Percentiles rank a stretch among this genome's conserved stretches.
Conservation (phyloP, 345 rosid genomes). For the Salix purpurea region DNA sequence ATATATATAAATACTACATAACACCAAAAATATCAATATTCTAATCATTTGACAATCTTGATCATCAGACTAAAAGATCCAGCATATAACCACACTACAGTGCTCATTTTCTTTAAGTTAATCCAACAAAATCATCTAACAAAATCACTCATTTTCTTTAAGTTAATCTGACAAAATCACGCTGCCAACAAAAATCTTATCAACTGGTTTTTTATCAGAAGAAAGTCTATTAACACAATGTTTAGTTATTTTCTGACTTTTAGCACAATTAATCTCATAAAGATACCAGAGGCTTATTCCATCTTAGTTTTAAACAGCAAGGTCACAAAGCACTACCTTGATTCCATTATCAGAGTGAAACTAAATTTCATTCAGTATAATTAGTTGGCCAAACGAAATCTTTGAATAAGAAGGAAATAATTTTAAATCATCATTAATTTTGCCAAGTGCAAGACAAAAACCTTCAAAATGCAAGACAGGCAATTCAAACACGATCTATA, state of each 20-base stretch:
- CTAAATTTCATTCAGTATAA: neutral
- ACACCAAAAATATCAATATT: neutral
- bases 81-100: neutral
- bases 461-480: neutral
- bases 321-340: neutral
- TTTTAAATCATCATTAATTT: neutral
- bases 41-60: no score
- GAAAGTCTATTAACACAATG: neutral
- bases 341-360: neutral
- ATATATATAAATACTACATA: neutral
- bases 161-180: neutral
- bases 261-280: neutral
- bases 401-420: neutral
- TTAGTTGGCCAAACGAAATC: neutral
- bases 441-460: neutral
- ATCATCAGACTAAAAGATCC: neutral
- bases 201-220: neutral
- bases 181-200: neutral
- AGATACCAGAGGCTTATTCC: neutral
- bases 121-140: neutral
- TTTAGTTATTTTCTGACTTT: neutral
- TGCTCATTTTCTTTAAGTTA: neutral
- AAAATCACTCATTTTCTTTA: neutral
- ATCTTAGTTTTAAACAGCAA: neutral
- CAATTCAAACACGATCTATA: neutral